Percentiles rank a stretch among this genome's conserved stretches.
Conservation (phyloP, 352 stramenopile genomes). For the Pythium plurisporium region DNA sequence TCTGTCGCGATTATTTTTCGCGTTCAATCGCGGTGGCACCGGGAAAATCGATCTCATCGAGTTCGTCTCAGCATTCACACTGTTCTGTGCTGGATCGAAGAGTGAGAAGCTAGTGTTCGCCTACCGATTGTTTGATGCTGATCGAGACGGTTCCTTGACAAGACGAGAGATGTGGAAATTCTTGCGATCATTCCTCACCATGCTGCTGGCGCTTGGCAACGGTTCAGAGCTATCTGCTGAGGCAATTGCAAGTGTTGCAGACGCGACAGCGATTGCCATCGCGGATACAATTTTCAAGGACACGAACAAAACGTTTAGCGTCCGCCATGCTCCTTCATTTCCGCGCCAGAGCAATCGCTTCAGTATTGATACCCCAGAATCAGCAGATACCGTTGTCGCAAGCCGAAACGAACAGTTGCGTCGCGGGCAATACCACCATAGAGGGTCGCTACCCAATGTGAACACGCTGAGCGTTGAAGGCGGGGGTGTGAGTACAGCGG, state of each 20-base stretch:
- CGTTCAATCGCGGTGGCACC: slow-evolving; percentile 80
- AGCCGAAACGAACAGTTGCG: slow-evolving; percentile 28
- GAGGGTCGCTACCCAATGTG: slow-evolving; percentile 61
- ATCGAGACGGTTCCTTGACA: slow-evolving; percentile 88
- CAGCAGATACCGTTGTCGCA: slow-evolving; percentile 32
- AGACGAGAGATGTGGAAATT: slow-evolving; percentile 91
- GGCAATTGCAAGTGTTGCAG: slow-evolving; percentile 73
- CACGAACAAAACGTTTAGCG: slow-evolving; percentile 74
- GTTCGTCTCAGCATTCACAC: slow-evolving; percentile 91
- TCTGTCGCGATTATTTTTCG: slow-evolving; percentile 78
- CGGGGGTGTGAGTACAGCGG: slow-evolving; percentile 44
- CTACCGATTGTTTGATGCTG: slow-evolving; percentile 88
- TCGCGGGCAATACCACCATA: slow-evolving; percentile 56
- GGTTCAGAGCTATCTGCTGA: slow-evolving; percentile 76
- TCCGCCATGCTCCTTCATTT: slow-evolving; percentile 27
- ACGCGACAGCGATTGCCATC: slow-evolving; percentile 80
- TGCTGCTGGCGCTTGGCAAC: slow-evolving; percentile 93
- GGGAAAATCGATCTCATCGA: slow-evolving; percentile 85
- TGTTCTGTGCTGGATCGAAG: slow-evolving; percentile 94
- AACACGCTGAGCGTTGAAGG: slow-evolving; percentile 51
- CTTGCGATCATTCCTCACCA: slow-evolving; percentile 92
- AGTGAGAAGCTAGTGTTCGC: slow-evolving; percentile 93
- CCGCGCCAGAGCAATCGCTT: slow-evolving; percentile 37
- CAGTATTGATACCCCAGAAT: slow-evolving; percentile 57
- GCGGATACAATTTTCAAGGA: slow-evolving; percentile 81